These are phyloP conservation scores for Leccinum ochraceum DNA, from an alignment of 768 basidiomycete species.

Conservation along the genomic window DNA sequence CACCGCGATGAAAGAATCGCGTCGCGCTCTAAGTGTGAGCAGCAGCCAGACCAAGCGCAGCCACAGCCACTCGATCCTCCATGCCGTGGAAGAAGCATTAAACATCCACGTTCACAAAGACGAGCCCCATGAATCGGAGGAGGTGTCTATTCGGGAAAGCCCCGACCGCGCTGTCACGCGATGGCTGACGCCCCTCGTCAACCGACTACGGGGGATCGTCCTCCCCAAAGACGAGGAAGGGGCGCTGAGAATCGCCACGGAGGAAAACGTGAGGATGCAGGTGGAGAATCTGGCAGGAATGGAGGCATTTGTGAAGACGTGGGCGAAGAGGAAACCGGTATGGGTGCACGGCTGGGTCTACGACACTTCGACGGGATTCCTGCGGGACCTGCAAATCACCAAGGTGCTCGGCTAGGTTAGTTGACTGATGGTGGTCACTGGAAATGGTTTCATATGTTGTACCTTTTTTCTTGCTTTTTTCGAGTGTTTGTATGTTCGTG, in stretches of 20 bases:
- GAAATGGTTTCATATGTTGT: no score
- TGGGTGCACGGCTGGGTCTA: constrained; percentile 77
- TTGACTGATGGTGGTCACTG: no score
- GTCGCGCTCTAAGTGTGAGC: constrained; percentile 49
- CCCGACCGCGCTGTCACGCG: constrained; percentile 53
- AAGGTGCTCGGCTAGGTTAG: constrained; percentile 29
- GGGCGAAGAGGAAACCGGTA: constrained; percentile 40
- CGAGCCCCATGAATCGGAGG: constrained; percentile 5
- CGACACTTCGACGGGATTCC: constrained; percentile 55
- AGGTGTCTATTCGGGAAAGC: constrained; percentile 20
- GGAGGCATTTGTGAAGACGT: constrained; percentile 41
- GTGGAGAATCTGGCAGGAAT: constrained; percentile 48
- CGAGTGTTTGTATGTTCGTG: no score
- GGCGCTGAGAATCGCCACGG: constrained; percentile 39
- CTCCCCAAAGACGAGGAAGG: constrained; percentile 31
- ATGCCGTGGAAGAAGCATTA: neutral
- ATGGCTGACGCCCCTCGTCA: constrained; percentile 72
- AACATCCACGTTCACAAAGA: constrained; percentile 26
- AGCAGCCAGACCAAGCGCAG: neutral
- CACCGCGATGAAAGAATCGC: constrained; percentile 32
- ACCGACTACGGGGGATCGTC: constrained; percentile 43
- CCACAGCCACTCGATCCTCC: constrained; percentile 18
- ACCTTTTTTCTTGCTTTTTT: no score
- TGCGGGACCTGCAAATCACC: constrained; percentile 58
- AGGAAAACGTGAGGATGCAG: constrained; percentile 58